Conservation (phyloP, 306 rosid species). For the Arachis stenosperma region DNA sequence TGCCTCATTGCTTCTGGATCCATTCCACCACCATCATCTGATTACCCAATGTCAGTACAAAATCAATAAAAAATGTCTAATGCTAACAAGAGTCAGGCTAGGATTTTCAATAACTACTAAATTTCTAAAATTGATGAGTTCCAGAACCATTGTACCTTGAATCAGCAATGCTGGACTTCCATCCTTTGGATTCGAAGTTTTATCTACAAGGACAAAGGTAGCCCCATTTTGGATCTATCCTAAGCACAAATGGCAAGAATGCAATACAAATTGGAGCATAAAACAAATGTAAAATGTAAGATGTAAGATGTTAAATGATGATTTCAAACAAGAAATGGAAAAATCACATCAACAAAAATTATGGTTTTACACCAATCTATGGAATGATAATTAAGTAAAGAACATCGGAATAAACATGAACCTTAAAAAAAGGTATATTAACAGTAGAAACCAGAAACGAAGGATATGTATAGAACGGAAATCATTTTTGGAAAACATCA, state of each 20-base stretch:
- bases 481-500: not conserved
- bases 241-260: conserved; percentile 50
- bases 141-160: conserved; percentile 64
- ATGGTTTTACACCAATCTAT: conserved; percentile 20
- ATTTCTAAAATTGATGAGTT: conserved; percentile 21
- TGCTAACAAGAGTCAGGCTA: conserved; percentile 15
- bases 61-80: conserved; percentile 11
- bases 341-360: conserved; percentile 15
- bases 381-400: conserved; percentile 15
- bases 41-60: conserved; percentile 34
- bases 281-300: conserved; percentile 32
- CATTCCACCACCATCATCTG: conserved; percentile 97
- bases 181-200: conserved; percentile 78
- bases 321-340: conserved; percentile 28
- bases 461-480: conserved; percentile 4
- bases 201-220: conserved; percentile 84
- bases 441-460: not conserved
- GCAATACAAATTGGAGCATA: conserved; percentile 47
- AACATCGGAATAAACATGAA: conserved; percentile 9
- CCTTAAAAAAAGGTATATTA: not conserved
- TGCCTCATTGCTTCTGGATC: conserved; percentile 79
- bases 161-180: conserved; percentile 82
- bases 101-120: conserved; percentile 24
- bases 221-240: conserved; percentile 96
- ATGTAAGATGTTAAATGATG: conserved; percentile 24